A percentile compares a stretch with the other conserved stretches of the same genome.
phyloP scores from a whole-genome alignment of 805 yeast genomes.

The Kregervanrija delftensis region DNA sequence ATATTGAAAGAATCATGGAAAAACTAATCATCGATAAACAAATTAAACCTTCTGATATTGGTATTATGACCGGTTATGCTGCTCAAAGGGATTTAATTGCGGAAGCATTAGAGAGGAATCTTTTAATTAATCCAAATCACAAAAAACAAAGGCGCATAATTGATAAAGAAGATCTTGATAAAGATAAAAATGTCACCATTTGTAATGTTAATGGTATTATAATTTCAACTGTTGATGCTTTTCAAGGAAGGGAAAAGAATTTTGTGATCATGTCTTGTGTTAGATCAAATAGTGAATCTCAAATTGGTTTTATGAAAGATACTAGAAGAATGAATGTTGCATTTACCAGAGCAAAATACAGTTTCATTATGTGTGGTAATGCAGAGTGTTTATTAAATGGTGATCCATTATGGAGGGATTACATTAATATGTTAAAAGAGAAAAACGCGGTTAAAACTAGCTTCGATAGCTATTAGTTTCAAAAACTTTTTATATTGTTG shows the following conservation, averaged over 20 bases:
- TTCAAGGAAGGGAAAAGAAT: constrained; percentile 87
- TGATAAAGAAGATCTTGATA: constrained; percentile 54
- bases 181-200: constrained; percentile 36
- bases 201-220: constrained; percentile 39
- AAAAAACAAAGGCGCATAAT: constrained; percentile 42
- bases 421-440: constrained; percentile 34
- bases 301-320: constrained; percentile 59
- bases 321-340: constrained; percentile 64
- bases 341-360: constrained; percentile 61
- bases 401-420: constrained; percentile 43
- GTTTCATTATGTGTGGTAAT: constrained; percentile 59
- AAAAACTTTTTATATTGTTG: too few relatives aligned
- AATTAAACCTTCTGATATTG: constrained; percentile 44
- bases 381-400: constrained; percentile 40
- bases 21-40: constrained; percentile 48
- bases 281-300: constrained; percentile 49
- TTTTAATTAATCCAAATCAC: constrained; percentile 47
- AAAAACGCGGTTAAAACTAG: constrained; percentile 14
- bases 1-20: constrained; percentile 41
- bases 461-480: constrained; percentile 8
- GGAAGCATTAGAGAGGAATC: constrained; percentile 39
- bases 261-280: constrained; percentile 75
- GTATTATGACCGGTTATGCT: constrained; percentile 69
- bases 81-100: constrained; percentile 67
- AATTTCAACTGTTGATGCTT: constrained; percentile 73